Evolutionary conservation across 73 alveolate species (phyloP).

Genomic region (Tetrahymena malaccensis): DNA sequence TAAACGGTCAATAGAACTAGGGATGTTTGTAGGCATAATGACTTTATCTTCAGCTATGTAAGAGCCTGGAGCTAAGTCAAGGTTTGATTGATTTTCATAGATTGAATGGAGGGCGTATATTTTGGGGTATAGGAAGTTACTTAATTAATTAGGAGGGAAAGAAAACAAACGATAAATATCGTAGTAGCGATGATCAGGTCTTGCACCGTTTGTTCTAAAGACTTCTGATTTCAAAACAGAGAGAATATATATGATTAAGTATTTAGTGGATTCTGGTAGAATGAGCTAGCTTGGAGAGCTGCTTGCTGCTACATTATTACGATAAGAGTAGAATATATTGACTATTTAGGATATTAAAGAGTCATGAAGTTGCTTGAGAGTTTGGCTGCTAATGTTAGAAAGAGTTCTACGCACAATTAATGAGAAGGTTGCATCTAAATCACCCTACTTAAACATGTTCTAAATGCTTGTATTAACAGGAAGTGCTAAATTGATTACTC

Average conservation of each 20-base stretch:
- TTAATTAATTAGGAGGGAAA: conserved; percentile 37
- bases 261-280: conserved; percentile 53
- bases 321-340: conserved; percentile 32
- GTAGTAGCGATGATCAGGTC: conserved; percentile 52
- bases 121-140: conserved; percentile 56
- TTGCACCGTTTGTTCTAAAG: conserved; percentile 26
- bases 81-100: not conserved
- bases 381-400: conserved; percentile 11
- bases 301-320: conserved; percentile 45
- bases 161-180: conserved; percentile 34
- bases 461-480: conserved; percentile 42
- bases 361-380: conserved; percentile 39
- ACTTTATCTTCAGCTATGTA: conserved; percentile 26
- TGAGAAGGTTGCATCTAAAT: conserved; percentile 47
- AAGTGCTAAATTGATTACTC: conserved; percentile 52
- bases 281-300: conserved; percentile 54
- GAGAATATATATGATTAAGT: conserved; percentile 44
- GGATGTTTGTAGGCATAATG: conserved; percentile 49
- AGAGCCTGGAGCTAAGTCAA: conserved; percentile 12
- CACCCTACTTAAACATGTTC: conserved; percentile 50
- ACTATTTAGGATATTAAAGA: conserved; percentile 40
- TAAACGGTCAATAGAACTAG: conserved; percentile 11
- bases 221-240: not conserved
- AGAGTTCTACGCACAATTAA: conserved; percentile 22
- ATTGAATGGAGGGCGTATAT: conserved; percentile 47